Percentiles rank a stretch among this genome's conserved stretches.
Conservation (phyloP, 2,329 filamentous ascomycete species). For the Colletotrichum gigasporum region DNA sequence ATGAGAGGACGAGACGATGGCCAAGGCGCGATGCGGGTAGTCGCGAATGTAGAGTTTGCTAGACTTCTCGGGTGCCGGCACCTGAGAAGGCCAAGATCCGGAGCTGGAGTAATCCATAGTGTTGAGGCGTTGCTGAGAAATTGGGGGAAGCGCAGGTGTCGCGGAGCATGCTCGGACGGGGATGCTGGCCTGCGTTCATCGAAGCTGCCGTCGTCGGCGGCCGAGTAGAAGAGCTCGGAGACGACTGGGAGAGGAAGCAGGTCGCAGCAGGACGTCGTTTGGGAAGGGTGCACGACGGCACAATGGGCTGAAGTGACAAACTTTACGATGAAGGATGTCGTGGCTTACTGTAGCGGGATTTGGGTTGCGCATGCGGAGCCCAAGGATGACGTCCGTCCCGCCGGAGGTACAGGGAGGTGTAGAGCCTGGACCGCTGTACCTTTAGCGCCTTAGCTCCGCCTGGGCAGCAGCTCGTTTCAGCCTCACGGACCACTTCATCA, state of each 20-base stretch:
- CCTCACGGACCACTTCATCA: conserved; percentile 27
- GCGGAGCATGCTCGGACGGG: conserved; percentile 20
- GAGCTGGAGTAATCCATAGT: conserved; percentile 59
- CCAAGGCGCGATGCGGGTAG: conserved; percentile 86
- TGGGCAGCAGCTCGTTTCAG: conserved; percentile 19
- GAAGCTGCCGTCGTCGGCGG: background rate
- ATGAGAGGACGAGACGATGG: conserved; percentile 81
- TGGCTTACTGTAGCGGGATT: conserved; percentile 24
- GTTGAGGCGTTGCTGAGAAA: conserved; percentile 4
- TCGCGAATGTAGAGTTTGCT: conserved; percentile 88
- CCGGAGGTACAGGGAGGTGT: conserved; percentile 4
- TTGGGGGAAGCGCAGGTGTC: conserved; percentile 8
- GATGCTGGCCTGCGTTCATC: conserved; percentile 5
- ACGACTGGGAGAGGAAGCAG: background rate
- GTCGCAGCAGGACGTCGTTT: background rate
- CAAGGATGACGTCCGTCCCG: conserved; percentile 28
- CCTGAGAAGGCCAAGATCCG: conserved; percentile 55
- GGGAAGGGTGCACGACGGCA: background rate
- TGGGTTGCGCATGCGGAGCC: conserved; percentile 22
- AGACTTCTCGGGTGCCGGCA: conserved; percentile 65
- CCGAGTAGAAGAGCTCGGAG: background rate
- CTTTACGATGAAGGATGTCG: background rate
- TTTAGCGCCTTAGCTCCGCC: conserved; percentile 17
- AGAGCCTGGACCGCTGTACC: conserved; percentile 21
- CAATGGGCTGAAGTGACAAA: conserved; percentile 4